Conservation (phyloP, 306 rosid species). For the Lagenaria siceraria region DNA sequence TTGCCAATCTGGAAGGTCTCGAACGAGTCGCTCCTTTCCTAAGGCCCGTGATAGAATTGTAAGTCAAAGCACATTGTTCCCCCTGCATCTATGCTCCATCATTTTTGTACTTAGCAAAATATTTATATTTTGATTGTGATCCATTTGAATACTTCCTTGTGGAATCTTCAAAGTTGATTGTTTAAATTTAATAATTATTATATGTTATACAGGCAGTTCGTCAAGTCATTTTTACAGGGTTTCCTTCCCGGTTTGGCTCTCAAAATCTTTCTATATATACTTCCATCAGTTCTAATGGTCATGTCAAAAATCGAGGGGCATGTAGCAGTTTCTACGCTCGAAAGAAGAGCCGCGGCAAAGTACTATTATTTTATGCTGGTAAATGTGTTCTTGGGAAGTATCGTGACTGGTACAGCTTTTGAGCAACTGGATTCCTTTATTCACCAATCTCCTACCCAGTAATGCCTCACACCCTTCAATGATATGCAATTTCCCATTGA, state of each 20-base stretch:
- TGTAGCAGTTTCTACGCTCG: conserved; percentile 64
- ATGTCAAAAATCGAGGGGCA: conserved; percentile 96
- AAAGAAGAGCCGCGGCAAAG: conserved; percentile 69
- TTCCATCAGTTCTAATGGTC: conserved; percentile 80
- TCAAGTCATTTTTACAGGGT: conserved; percentile 97
- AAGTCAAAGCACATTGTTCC: conserved; percentile 24
- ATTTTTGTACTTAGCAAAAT: too few species aligned
- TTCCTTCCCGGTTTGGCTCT: conserved; percentile 99
- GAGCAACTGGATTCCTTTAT: conserved; percentile 83
- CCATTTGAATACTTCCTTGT: not conserved
- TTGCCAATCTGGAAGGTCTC: conserved; percentile 96
- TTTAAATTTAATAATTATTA: not conserved
- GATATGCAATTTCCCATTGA: not conserved
- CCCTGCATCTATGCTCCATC: not conserved
- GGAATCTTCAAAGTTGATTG: not conserved
- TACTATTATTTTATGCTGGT: conserved; percentile 92
- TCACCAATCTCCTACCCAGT: conserved; percentile 90
- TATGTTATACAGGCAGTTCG: conserved; percentile 49
- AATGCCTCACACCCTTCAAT: conserved; percentile 14
- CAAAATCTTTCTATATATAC: conserved; percentile 76
- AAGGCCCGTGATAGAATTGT: conserved; percentile 83
- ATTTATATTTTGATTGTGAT: not conserved
- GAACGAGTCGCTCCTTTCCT: conserved; percentile 98
- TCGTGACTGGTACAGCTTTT: conserved; percentile 90
- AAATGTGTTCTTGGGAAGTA: conserved; percentile 96